Evolutionary conservation across 495 filamentous ascomycete species (phyloP), one percentile per base, ranked within the genome.

Genomic region (Tuber brumale): DNA sequence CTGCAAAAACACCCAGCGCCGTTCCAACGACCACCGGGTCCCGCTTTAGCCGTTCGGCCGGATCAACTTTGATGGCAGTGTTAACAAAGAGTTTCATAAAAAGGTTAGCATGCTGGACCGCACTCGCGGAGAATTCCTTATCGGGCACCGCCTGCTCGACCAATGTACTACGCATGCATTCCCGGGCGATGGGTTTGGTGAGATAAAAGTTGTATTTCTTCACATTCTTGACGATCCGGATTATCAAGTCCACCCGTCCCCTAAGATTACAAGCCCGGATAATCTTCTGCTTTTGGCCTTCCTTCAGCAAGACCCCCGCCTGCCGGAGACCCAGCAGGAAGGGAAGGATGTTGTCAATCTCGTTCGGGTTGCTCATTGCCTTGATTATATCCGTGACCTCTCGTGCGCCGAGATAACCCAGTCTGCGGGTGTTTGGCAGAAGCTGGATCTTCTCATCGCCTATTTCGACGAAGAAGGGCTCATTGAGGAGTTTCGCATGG

Each of bases 391-490:
- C 76, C 9, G 71, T 71, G n/a, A 91, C 81, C 42, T 83, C 71
- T 5, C 81, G 57, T 31, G 57, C 78, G 41, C 76, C 76, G 2
- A 85, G 82, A 69, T 18, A 1, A 41, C 80, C 82, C 66, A 84
- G 85, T 35, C 87, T 82, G 8, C 9, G 0, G 9, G 23, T 2
- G 19, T 27, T 73, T 1, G 81, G 81, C 18, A 42, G 70, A 10
- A 83, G 74, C 12, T 35, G 70, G 66, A 81, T 70, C 27, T 37
- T 41, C 76, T 91, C 88, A 74, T 85, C 88, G 73, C 87, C 87
- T 80, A 93, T 86, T 35, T 87, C 86, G 51, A 92, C 87, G 70
- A 81, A 88, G 70, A 92, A 84, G 16, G 91, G 90, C 75, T 93
- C 88, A 5, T 86, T 80, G 23, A 85, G 78, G 69, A 94, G 86